Conservation (phyloP, 2,329 filamentous ascomycete genomes). For the Penicillium digitatum region DNA sequence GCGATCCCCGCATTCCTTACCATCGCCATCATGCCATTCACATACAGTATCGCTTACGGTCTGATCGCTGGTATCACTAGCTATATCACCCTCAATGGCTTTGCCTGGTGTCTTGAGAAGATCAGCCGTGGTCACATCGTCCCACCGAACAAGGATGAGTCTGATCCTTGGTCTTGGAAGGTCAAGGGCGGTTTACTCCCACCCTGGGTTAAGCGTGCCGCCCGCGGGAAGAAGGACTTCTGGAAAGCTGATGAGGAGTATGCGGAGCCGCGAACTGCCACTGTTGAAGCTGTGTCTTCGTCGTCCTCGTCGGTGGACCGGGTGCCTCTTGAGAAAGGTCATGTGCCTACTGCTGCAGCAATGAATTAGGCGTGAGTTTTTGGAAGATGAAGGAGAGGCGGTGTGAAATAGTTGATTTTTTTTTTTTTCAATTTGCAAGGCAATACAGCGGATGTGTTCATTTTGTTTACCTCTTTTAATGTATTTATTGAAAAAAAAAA, state of each 20-base stretch:
- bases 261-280: conserved; percentile 6
- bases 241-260: conserved; percentile 50
- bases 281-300: conserved; percentile 14
- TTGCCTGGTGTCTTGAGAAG: conserved; percentile 66
- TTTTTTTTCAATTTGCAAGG: neutral
- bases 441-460: neutral
- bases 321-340: conserved; percentile 15
- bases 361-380: neutral
- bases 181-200: conserved; percentile 71
- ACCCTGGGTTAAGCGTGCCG: conserved; percentile 64
- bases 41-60: conserved; percentile 82
- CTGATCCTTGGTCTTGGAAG: conserved; percentile 76
- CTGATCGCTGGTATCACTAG: conserved; percentile 75
- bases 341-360: neutral
- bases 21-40: conserved; percentile 83
- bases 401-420: neutral
- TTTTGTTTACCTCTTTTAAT: neutral
- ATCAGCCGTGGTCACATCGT: conserved; percentile 65
- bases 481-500: neutral
- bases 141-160: conserved; percentile 69
- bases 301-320: conserved; percentile 16
- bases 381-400: neutral
- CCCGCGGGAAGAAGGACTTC: conserved; percentile 67
- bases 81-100: conserved; percentile 71
- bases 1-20: conserved; percentile 80